Evolutionary conservation across 139 green algal species (phyloP).

Genomic region (Chlorella sp.): DNA sequence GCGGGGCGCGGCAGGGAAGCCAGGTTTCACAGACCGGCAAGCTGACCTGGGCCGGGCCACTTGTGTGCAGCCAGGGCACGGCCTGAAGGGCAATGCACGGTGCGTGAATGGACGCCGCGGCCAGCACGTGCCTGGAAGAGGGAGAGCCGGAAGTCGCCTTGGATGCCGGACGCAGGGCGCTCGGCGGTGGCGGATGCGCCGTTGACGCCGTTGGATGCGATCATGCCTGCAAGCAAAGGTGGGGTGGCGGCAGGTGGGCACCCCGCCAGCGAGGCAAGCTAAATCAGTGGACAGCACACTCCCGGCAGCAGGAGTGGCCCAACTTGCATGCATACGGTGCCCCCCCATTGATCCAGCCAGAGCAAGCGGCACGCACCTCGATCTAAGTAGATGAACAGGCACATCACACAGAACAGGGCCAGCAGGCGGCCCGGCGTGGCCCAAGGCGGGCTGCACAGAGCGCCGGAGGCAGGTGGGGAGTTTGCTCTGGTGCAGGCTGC

Average conservation of each 20-base stretch:
- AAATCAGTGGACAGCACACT: too few species aligned
- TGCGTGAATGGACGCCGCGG: too few species aligned
- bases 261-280: too few species aligned
- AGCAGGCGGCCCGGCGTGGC: slow-evolving; percentile 74
- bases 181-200: slow-evolving; percentile 51
- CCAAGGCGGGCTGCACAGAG: slow-evolving; percentile 43
- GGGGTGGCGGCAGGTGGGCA: neutral
- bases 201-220: slow-evolving; percentile 94
- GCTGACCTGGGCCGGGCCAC: too few species aligned
- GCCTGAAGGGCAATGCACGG: too few species aligned
- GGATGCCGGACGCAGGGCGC: slow-evolving; percentile 63
- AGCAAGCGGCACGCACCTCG: too few species aligned
- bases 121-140: slow-evolving; percentile 76
- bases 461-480: too few species aligned
- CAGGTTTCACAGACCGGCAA: too few species aligned
- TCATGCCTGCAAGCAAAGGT: slow-evolving; percentile 63
- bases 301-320: too few species aligned
- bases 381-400: slow-evolving; percentile 93
- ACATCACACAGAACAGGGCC: slow-evolving; percentile 77
- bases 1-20: neutral
- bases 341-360: too few species aligned
- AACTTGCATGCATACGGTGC: too few species aligned
- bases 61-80: too few species aligned
- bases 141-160: slow-evolving; percentile 85
- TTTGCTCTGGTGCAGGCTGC: neutral